Base-by-base conservation (phyloP, 1,139 yeast genomes). In the Blastobotrys arbuscula region DNA sequence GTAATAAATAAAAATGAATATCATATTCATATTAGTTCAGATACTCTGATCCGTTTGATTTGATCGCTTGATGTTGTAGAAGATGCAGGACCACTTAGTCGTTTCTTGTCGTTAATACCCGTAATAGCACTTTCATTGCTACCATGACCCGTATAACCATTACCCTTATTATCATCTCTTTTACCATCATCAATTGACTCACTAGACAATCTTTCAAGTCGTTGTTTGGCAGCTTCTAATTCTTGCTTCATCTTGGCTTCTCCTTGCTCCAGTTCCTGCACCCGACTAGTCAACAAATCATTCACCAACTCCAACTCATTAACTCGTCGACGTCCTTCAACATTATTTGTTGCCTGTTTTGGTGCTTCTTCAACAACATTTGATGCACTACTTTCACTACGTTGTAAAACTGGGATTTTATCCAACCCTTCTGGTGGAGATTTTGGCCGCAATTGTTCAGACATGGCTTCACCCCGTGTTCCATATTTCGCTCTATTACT, bases 301-400 rank as follows among this genome's bases (percentile, higher is more conserved):
- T 88, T 89, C 26, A 89, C 95, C 44, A 89, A 73, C 66, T 90
- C 97, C 51, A 90, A 74, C 64, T 90, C 97, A 18, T 85, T 79
- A 26, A 61, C 58, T 31, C 64, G 45, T 1, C 63, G 16, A 21
- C 39, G 38, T 37, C 26, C 37, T n/a, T 40, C 44, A 3, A 12
- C 9, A 10, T 19, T n/a, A 28, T 28, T 28, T n/a, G 13, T 28
- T 28, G 10, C 13, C 9, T 39, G 13, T 23, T 35, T 19, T 16
- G 20, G 31, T 24, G 39, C 15, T 31, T 26, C 37, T 39, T 21
- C 24, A 12, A 12, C 31, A 12, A 28, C 20, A 39, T 13, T 38
- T 31, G 23, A 20, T 38, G n/a, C 35, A 28, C 10, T 39, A 5
- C 3, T 28, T 5, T 37, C 13, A 20, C 7, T 18, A 6, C 15